phyloP scores from a whole-genome alignment of 805 yeast species.

The Saccharomycopsis schoenii region DNA sequence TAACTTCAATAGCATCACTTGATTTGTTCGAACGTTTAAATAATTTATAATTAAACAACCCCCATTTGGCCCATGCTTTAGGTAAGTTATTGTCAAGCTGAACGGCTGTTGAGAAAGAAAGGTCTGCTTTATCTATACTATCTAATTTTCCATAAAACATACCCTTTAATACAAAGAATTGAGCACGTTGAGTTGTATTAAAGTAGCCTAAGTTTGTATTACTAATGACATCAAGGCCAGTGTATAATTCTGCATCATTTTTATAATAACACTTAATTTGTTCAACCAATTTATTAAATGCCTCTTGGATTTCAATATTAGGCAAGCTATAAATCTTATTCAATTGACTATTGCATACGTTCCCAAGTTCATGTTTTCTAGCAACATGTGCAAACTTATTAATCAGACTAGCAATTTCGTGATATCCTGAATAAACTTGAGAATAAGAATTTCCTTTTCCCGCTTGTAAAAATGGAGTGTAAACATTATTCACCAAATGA shows the following conservation, averaged over 20 bases:
- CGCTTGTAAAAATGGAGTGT: constrained; percentile 81
- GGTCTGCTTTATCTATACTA: constrained; percentile 91
- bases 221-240: constrained; percentile 94
- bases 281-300: constrained; percentile 87
- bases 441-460: constrained; percentile 69
- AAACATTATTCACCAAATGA: constrained; percentile 88
- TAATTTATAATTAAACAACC: constrained; percentile 82
- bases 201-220: constrained; percentile 93
- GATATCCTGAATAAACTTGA: constrained; percentile 94
- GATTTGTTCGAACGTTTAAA: constrained; percentile 34
- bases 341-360: constrained; percentile 87
- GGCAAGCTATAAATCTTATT: constrained; percentile 93
- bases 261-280: constrained; percentile 97
- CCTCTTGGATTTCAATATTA: constrained; percentile 96
- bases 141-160: constrained; percentile 91
- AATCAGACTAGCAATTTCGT: constrained; percentile 98
- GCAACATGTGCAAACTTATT: constrained; percentile 98
- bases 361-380: constrained; percentile 91
- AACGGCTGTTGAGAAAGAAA: constrained; percentile 96
- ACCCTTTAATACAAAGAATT: constrained; percentile 93
- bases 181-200: constrained; percentile 97
- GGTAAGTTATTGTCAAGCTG: constrained; percentile 90
- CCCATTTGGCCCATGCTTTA: constrained; percentile 99
- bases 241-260: constrained; percentile 79
- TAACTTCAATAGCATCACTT: constrained; percentile 25